Evolutionary conservation across 2,329 filamentous ascomycete genomes (phyloP).

Genomic region (Knoxdaviesia capensis): DNA sequence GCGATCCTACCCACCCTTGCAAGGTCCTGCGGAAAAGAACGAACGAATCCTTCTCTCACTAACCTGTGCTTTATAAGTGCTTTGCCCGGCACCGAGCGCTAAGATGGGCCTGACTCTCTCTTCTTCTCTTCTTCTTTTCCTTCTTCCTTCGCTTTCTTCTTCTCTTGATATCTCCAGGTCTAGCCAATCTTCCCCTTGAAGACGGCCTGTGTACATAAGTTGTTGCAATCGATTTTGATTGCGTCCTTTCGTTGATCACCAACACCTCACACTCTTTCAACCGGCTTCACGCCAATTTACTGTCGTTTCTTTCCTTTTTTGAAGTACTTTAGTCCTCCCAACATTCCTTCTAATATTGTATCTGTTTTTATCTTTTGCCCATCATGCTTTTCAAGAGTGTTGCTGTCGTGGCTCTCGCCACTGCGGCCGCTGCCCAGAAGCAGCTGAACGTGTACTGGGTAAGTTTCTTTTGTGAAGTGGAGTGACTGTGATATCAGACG

Average conservation of each 20-base stretch:
- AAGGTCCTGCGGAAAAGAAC: too few species aligned
- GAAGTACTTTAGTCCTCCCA: neutral
- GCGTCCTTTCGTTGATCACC: conserved; percentile 7
- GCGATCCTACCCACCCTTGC: too few species aligned
- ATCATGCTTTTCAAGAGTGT: conserved; percentile 3
- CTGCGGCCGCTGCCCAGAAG: conserved; percentile 7
- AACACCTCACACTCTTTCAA: neutral
- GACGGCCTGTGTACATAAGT: neutral
- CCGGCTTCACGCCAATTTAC: neutral
- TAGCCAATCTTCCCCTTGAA: conserved; percentile 4
- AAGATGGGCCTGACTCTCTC: too few species aligned
- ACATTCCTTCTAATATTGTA: neutral
- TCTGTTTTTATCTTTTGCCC: neutral
- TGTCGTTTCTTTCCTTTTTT: neutral
- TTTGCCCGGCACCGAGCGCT: too few species aligned
- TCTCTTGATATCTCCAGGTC: neutral
- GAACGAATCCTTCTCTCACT: too few species aligned
- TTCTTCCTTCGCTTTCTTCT: conserved; percentile 1
- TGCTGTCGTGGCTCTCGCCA: conserved; percentile 8
- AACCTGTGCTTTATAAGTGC: too few species aligned
- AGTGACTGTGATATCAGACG: neutral
- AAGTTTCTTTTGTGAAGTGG: conserved; percentile 3
- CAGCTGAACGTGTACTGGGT: conserved; percentile 21
- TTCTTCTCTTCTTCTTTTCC: neutral
- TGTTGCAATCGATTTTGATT: conserved; percentile 5